Evolutionary conservation across 1,284 basidiomycete species (phyloP), one percentile per base, ranked within the genome.

Genomic region (Naganishia albida): DNA sequence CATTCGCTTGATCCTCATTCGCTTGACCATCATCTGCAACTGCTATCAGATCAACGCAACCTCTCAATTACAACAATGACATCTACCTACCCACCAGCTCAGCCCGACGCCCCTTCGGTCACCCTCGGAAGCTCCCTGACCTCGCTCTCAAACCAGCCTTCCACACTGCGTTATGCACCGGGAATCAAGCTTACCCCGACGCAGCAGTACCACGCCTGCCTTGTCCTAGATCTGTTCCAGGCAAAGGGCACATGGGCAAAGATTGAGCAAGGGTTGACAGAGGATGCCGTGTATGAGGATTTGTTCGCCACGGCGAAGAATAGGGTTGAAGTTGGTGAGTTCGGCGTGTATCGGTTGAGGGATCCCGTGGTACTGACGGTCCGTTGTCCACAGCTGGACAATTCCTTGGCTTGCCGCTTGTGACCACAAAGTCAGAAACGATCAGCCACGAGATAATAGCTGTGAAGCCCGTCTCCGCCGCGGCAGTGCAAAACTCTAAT

Each of bases 221-320:
- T 75, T 15, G 72, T 75, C 1, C 64, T 76, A 15, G 75, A 76
- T 55, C 62, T 76, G 25, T 76, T 75, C 68, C 73, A 74, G 54
- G 74, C 70, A 16, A 73, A 73, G 51, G 72, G 72, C 26, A 76
- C 74, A 2, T 72, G 71, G 68, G 68, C 67, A 3, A 76, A 75
- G 66, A 63, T 76, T 7, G 68, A 69, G 6, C 67, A 74, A 46
- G 68, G 68, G 13, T 73, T 75, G 52, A 65, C 64, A 1, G 71
- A 74, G 57, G 72, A 76, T 62, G 72, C 68, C 25, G 69, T 72
- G 25, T 75, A 76, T 63, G 74, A 76, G 68, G 75, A 76, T 63
- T 55, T 70, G 16, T 74, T 76, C 49, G 75, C 75, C 23, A 70
- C 57, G n/a, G 68, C 70, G 20, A 72, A 72, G 50, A 69, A 72